Evolutionary conservation across 805 yeast species (phyloP).

Genomic region (Starmera quercuum): DNA sequence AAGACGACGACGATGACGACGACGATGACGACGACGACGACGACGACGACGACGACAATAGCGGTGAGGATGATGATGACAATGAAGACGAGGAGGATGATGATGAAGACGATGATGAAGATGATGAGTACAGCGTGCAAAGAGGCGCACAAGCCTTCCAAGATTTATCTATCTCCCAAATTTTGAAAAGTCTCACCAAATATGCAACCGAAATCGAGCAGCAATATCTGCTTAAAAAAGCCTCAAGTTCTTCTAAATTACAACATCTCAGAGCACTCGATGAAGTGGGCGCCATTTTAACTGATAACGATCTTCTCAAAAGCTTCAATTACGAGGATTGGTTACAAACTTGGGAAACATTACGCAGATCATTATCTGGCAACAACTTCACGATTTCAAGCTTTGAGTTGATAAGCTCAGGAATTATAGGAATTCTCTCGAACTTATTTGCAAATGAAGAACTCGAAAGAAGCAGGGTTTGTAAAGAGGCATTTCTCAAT

Average conservation of each 20-base stretch:
- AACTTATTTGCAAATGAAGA: conserved; percentile 23
- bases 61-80: conserved; percentile 11
- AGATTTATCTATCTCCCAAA: not conserved
- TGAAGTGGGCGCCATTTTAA: conserved; percentile 12
- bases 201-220: conserved; percentile 22
- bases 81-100: conserved; percentile 20
- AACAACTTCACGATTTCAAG: conserved; percentile 43
- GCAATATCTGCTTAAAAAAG: conserved; percentile 19
- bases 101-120: conserved; percentile 20
- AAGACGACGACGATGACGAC: conserved; percentile 13
- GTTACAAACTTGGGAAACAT: conserved; percentile 28
- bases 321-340: conserved; percentile 21
- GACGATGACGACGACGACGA: conserved; percentile 19
- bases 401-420: conserved; percentile 68
- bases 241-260: conserved; percentile 14
- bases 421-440: conserved; percentile 41
- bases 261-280: conserved; percentile 23
- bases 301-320: conserved; percentile 3
- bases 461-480: conserved; percentile 21
- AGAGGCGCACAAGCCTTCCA: not conserved
- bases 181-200: conserved; percentile 7
- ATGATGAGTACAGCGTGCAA: conserved; percentile 17
- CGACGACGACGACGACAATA: conserved; percentile 18
- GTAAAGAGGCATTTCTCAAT: conserved; percentile 37
- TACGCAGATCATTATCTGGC: conserved; percentile 27